Base-by-base conservation (phyloP, 345 rosid species). In the Eucalyptus curtisii region DNA sequence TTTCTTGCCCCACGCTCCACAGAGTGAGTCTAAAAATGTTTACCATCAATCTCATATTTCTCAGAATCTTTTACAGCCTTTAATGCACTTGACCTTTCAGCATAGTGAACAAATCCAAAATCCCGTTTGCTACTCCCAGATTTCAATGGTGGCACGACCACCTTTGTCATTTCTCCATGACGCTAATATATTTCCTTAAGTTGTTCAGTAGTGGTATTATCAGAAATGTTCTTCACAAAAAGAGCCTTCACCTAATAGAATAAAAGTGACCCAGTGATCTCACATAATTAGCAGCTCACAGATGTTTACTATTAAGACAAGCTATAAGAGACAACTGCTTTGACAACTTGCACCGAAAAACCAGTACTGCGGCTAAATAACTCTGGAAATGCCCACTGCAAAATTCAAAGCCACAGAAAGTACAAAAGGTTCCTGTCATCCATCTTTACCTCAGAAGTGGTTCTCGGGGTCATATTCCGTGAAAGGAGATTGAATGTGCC, bases 41-140 rank as follows among this genome's bases (percentile, higher is more conserved):
- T 95, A 98, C 99, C 99, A 42, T 94, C 93, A 89, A 98, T 95
- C 93, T 98, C 99, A 91, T 98, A 97, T 93, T 93, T 97, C 93
- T 96, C 95, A 1, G 94, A 89, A 71, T 97, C 98, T 91, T 93
- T 95, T 87, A 95, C 95, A 88, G 99, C 99, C 91, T 95, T 97
- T 87, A 98, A 90, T 85, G 99, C 99, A 92, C 97, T 96, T 82
- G 98, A 95, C 94, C 99, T 94, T 92, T 98, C 98, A 88, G 99
- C 97, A 92, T 90, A 98, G 91, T 98, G 99, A 89, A 98, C 93
- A 86, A 95, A 98, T 50, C 99, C 99, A 92, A 98, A 98, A 93
- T 98, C 98, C 66, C 97, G 92, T 89, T 95, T 91, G 88, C 86
- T 87, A 71, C 86, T 93, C 90, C 98, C 99, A 87, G 97, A 95